A percentile compares a stretch with the other conserved stretches of the same genome.
phyloP scores from a whole-genome alignment of 805 yeast species.

The Monosporozyma unispora region DNA sequence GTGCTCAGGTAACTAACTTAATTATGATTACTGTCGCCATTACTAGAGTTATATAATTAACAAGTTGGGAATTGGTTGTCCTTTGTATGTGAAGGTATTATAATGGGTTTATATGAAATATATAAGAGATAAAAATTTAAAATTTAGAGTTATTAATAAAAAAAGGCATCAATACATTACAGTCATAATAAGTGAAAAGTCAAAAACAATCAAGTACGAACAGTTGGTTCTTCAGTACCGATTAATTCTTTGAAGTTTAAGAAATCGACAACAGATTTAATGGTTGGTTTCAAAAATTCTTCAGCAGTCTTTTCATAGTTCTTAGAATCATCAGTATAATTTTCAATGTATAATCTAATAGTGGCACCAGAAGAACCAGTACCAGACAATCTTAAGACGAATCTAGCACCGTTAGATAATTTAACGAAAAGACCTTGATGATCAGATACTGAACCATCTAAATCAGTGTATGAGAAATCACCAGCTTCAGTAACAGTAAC shows the following conservation, averaged over 20 bases:
- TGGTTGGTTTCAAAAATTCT: conserved; percentile 56
- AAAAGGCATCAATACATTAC: neutral
- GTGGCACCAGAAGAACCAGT: conserved; percentile 98
- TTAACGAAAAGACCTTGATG: conserved; percentile 87
- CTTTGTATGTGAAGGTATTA: no score
- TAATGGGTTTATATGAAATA: neutral
- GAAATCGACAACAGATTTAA: conserved; percentile 54
- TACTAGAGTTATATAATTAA: no score
- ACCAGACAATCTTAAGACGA: conserved; percentile 87
- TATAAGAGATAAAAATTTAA: neutral
- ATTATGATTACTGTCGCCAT: no score
- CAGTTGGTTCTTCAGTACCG: conserved; percentile 84
- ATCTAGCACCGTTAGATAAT: conserved; percentile 71
- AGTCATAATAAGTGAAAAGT: neutral
- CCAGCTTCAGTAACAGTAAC: conserved; percentile 64
- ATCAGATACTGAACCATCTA: conserved; percentile 82
- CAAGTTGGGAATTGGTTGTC: no score
- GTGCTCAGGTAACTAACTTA: no score
- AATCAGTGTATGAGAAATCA: conserved; percentile 85
- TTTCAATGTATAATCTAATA: conserved; percentile 83
- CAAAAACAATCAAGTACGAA: conserved; percentile 50
- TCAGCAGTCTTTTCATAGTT: conserved; percentile 48
- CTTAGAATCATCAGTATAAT: conserved; percentile 54
- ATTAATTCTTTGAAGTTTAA: conserved; percentile 63
- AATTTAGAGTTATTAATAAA: neutral